Percentiles rank a stretch among this genome's conserved stretches.
These are phyloP conservation scores for Halophytophthora batemanensis DNA, from an alignment of 352 stramenopile species.

Conservation along the genomic window DNA sequence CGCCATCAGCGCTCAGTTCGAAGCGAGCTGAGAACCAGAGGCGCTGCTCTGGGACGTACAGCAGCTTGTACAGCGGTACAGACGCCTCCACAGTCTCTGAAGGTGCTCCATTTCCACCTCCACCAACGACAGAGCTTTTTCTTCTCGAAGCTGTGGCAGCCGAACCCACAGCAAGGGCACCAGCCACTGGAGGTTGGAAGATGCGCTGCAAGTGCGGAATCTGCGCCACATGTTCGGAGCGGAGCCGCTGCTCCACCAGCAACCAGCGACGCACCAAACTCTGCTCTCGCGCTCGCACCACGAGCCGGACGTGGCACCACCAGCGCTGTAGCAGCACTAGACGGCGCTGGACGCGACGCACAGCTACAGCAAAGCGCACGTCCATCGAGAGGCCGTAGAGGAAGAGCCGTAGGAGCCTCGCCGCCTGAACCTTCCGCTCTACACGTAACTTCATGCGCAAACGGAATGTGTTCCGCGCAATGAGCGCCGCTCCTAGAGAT, in stretches of 20 bases:
- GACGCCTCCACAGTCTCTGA: neutral
- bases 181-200: conserved; percentile 36
- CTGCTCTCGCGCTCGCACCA: conserved; percentile 50
- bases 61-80: conserved; percentile 42
- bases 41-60: conserved; percentile 48
- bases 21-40: conserved; percentile 53
- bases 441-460: conserved; percentile 42
- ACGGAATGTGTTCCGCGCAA: conserved; percentile 34
- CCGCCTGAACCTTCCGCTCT: conserved; percentile 29
- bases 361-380: conserved; percentile 59
- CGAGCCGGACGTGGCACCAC: conserved; percentile 56
- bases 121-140: conserved; percentile 2
- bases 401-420: conserved; percentile 36
- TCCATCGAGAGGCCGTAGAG: conserved; percentile 51
- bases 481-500: conserved; percentile 28
- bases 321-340: conserved; percentile 56
- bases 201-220: conserved; percentile 51
- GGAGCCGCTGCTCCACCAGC: conserved; percentile 37
- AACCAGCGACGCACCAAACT: conserved; percentile 56
- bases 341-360: conserved; percentile 52
- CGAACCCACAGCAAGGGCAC: neutral
- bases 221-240: conserved; percentile 49
- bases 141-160: conserved; percentile 6
- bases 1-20: conserved; percentile 40
- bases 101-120: neutral